These are phyloP conservation scores for Chenopodium album DNA, from an alignment of 148 eudicot species.

Conservation along the genomic window DNA sequence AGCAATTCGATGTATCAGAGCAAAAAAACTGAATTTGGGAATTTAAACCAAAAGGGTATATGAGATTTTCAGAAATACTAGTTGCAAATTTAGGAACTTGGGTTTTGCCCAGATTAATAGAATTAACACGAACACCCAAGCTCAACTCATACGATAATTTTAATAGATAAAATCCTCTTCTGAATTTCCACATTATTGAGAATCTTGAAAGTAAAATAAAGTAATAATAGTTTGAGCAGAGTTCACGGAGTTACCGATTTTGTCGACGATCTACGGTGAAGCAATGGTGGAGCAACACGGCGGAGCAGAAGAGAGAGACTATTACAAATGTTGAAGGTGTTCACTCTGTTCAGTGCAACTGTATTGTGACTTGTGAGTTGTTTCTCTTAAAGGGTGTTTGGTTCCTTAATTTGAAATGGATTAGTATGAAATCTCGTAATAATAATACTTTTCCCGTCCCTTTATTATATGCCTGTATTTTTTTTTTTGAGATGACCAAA, in stretches of 20 bases:
- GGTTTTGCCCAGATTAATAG: slow-evolving; percentile 21
- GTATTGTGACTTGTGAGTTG: too few relatives aligned
- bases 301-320: background rate
- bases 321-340: too few relatives aligned
- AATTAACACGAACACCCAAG: slow-evolving; percentile 13
- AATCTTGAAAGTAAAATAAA: background rate
- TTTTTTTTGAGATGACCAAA: too few relatives aligned
- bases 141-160: slow-evolving; percentile 20
- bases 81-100: slow-evolving; percentile 17
- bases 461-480: too few relatives aligned
- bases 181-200: slow-evolving; percentile 35
- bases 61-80: slow-evolving; percentile 9
- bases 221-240: background rate
- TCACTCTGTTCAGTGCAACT: too few relatives aligned
- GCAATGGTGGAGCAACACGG: background rate
- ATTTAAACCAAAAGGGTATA: slow-evolving; percentile 14
- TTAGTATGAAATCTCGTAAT: too few relatives aligned
- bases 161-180: slow-evolving; percentile 37
- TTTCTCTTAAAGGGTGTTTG: too few relatives aligned
- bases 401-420: too few relatives aligned
- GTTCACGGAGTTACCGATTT: background rate
- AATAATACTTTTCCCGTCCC: too few relatives aligned
- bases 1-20: slow-evolving; percentile 24
- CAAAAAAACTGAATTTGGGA: slow-evolving; percentile 18
- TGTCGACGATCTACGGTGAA: background rate